phyloP scores from a whole-genome alignment of 441 rosid genomes.

The Capsella rubella region DNA sequence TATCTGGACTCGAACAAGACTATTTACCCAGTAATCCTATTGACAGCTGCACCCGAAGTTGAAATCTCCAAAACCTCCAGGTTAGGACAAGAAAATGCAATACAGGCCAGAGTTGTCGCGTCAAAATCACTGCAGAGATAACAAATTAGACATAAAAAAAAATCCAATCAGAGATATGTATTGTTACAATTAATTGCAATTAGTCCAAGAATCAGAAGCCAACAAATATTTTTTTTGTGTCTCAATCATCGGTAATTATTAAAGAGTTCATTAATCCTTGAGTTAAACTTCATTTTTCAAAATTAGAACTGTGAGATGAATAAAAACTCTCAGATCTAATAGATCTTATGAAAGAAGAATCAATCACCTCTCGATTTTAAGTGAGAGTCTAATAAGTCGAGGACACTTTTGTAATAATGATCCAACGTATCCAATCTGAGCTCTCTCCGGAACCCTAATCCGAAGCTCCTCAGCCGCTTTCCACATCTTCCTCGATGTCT shows the following conservation, averaged over 20 bases:
- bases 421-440: constrained; percentile 79
- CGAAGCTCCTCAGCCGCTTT: constrained; percentile 84
- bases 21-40: constrained; percentile 83
- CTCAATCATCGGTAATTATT: neutral
- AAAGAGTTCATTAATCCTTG: neutral
- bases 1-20: neutral
- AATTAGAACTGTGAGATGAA: constrained; percentile 28
- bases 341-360: constrained; percentile 37
- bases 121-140: constrained; percentile 78
- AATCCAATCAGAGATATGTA: constrained; percentile 2
- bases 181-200: neutral
- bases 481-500: constrained; percentile 75
- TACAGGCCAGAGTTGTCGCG: constrained; percentile 89
- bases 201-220: neutral
- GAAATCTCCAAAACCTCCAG: constrained; percentile 84
- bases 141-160: neutral
- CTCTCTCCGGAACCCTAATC: constrained; percentile 68
- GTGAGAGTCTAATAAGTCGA: constrained; percentile 69
- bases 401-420: constrained; percentile 85
- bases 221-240: neutral
- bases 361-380: constrained; percentile 80
- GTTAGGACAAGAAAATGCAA: constrained; percentile 89
- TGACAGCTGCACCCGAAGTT: constrained; percentile 56
- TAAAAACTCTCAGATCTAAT: constrained; percentile 51
- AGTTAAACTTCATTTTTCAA: neutral